These are phyloP conservation scores for Anisodus acutangulus DNA, from an alignment of 257 asterid species.

Conservation along the genomic window DNA sequence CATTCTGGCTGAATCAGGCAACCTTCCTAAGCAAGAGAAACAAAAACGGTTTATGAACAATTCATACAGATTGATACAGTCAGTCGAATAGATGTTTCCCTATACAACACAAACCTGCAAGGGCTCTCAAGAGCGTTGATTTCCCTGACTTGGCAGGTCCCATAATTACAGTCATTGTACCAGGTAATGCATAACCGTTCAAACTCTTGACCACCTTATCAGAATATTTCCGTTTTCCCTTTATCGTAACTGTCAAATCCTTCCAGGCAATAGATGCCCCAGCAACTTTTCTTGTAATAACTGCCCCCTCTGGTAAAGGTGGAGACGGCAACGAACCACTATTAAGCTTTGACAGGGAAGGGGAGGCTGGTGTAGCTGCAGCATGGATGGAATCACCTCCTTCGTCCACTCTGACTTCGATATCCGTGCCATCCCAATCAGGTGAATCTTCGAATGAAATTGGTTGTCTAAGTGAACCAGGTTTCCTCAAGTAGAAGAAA, in stretches of 20 bases:
- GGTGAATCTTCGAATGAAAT: constrained; percentile 98
- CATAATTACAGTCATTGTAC: constrained; percentile 99
- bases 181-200: constrained; percentile 90
- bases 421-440: constrained; percentile 89
- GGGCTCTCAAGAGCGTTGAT: constrained; percentile 96
- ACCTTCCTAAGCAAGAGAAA: constrained; percentile 65
- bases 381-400: constrained; percentile 83
- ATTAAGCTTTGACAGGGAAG: constrained; percentile 86
- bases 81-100: background rate
- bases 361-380: constrained; percentile 80
- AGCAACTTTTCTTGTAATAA: constrained; percentile 61
- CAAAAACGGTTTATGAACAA: constrained; percentile 25
- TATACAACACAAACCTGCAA: constrained; percentile 64
- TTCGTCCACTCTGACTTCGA: constrained; percentile 80
- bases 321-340: constrained; percentile 90
- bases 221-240: constrained; percentile 91
- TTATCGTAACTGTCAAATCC: constrained; percentile 87
- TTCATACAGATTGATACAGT: background rate
- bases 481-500: constrained; percentile 89
- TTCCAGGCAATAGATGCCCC: constrained; percentile 97
- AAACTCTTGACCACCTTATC: constrained; percentile 92
- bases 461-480: constrained; percentile 85
- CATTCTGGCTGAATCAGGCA: constrained; percentile 77
- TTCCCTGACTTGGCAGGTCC: constrained; percentile 99
- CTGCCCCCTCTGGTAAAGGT: constrained; percentile 72